A percentile compares a stretch with the other conserved stretches of the same genome.
Conservation (phyloP, 1,284 basidiomycete species). For the Marasmius oreades region DNA sequence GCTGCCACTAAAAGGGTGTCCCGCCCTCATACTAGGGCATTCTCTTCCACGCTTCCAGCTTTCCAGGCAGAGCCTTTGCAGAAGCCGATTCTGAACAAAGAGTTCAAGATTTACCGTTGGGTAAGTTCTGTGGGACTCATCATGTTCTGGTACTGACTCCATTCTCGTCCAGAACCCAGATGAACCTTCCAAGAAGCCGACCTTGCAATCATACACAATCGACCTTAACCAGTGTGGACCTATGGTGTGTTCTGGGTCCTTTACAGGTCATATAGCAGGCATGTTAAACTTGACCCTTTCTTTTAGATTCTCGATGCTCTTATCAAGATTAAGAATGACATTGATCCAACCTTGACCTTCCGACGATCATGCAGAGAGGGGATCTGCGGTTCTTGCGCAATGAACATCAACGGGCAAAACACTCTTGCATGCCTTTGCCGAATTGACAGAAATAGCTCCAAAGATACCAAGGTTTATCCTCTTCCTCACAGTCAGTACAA, state of each 20-base stretch:
- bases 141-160: background rate
- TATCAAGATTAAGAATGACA: slow-evolving; percentile 99
- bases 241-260: slow-evolving; percentile 61
- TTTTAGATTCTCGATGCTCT: slow-evolving; percentile 81
- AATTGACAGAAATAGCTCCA: slow-evolving; percentile 75
- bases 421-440: slow-evolving; percentile 97
- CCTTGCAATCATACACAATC: slow-evolving; percentile 87
- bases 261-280: background rate
- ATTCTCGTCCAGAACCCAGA: slow-evolving; percentile 78
- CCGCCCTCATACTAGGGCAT: slow-evolving; percentile 6
- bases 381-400: slow-evolving; percentile 97
- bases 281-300: background rate
- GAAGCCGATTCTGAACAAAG: slow-evolving; percentile 63
- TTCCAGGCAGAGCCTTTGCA: slow-evolving; percentile 43
- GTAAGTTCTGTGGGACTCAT: slow-evolving; percentile 38
- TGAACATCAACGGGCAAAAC: slow-evolving; percentile 99
- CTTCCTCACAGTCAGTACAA: slow-evolving; percentile 87
- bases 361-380: slow-evolving; percentile 96
- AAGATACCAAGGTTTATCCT: slow-evolving; percentile 92
- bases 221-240: slow-evolving; percentile 95
- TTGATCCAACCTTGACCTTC: slow-evolving; percentile 96
- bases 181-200: slow-evolving; percentile 89
- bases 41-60: slow-evolving; percentile 37
- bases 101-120: slow-evolving; percentile 98
- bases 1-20: slow-evolving; percentile 1